Percentiles rank a stretch among this genome's conserved stretches.
phyloP scores from a whole-genome alignment of 176 grass and related monocot genomes.

The Oryza longistaminata region DNA sequence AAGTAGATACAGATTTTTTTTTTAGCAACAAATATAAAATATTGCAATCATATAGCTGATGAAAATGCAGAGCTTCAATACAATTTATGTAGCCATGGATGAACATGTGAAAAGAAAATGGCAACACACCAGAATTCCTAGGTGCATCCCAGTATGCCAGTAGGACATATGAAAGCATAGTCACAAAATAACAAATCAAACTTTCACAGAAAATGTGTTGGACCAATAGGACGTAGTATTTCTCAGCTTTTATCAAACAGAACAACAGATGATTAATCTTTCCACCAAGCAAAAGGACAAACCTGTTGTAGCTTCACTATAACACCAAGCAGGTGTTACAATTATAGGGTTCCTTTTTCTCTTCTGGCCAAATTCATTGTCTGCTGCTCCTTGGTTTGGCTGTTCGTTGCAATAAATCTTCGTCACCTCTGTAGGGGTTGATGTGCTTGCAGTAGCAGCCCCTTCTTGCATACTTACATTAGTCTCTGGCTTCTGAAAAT shows the following conservation, averaged over 20 bases:
- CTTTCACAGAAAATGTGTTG: background rate
- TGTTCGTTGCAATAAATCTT: slow-evolving; percentile 56
- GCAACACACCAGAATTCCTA: background rate
- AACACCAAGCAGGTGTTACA: slow-evolving; percentile 95
- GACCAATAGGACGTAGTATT: slow-evolving; percentile 6
- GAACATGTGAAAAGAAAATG: background rate
- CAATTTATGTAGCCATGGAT: background rate
- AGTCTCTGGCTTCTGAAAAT: slow-evolving; percentile 50
- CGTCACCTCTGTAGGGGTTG: slow-evolving; percentile 46
- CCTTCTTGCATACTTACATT: slow-evolving; percentile 39
- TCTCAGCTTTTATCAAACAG: slow-evolving; percentile 19
- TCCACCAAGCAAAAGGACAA: slow-evolving; percentile 43
- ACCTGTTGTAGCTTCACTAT: slow-evolving; percentile 74
- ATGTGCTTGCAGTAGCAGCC: slow-evolving; percentile 31
- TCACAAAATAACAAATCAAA: background rate
- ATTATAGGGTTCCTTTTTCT: slow-evolving; percentile 88
- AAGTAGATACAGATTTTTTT: slow-evolving; percentile 36
- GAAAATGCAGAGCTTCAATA: background rate
- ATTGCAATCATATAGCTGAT: slow-evolving; percentile 13
- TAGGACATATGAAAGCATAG: slow-evolving; percentile 16
- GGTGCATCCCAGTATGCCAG: slow-evolving; percentile 17
- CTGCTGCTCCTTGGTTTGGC: slow-evolving; percentile 34
- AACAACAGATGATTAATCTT: slow-evolving; percentile 30
- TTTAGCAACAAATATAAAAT: slow-evolving; percentile 14
- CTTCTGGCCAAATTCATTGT: slow-evolving; percentile 66